These are phyloP conservation scores for Saccharomyces kudriavzevii DNA, from an alignment of 805 yeast genomes.

Conservation along the genomic window DNA sequence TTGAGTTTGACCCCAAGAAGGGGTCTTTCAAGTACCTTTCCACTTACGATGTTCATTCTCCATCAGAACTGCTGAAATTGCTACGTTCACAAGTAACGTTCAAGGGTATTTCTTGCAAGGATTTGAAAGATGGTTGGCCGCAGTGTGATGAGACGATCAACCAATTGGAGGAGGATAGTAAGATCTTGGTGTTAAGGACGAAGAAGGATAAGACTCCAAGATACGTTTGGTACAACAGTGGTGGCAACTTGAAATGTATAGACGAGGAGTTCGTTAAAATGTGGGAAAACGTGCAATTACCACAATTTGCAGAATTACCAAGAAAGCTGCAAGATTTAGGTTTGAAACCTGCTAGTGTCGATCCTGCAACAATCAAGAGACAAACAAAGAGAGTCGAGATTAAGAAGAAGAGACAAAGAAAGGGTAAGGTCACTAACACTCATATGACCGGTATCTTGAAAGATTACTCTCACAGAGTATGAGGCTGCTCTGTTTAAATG, in stretches of 20 bases:
- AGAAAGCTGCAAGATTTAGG: conserved; percentile 70
- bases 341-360: conserved; percentile 96
- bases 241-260: conserved; percentile 54
- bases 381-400: conserved; percentile 48
- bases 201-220: conserved; percentile 93
- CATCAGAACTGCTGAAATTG: conserved; percentile 65
- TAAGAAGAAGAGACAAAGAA: conserved; percentile 85
- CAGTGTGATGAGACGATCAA: conserved; percentile 75
- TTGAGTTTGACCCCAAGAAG: conserved; percentile 53
- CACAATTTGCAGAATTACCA: conserved; percentile 75
- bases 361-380: conserved; percentile 83
- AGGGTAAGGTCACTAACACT: conserved; percentile 89
- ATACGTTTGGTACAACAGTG: conserved; percentile 82
- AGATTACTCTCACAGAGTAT: conserved; percentile 51
- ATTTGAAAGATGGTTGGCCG: conserved; percentile 77
- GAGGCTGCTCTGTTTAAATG: not conserved
- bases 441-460: conserved; percentile 94
- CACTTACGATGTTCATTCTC: conserved; percentile 75
- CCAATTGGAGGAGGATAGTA: conserved; percentile 66
- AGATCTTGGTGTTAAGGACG: conserved; percentile 75
- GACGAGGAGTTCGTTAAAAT: conserved; percentile 74
- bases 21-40: conserved; percentile 80
- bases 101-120: conserved; percentile 78
- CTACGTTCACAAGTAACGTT: conserved; percentile 77
- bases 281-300: conserved; percentile 77